Evolutionary conservation across 2,329 filamentous ascomycete genomes (phyloP).

Genomic region (Akanthomyces lecanii): DNA sequence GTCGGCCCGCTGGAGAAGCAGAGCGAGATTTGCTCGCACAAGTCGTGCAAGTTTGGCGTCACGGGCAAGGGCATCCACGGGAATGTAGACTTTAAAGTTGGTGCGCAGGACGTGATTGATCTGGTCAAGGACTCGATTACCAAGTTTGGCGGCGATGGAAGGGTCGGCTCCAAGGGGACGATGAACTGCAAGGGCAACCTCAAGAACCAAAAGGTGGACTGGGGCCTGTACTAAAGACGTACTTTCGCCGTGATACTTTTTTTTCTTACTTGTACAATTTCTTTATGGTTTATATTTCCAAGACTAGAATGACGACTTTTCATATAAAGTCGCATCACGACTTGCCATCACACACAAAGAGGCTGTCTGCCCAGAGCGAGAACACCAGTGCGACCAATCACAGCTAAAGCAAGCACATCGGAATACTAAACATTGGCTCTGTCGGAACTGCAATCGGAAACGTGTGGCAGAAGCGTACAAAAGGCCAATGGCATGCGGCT

Average conservation of each 20-base stretch:
- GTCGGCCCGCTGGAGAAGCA: slow-evolving; percentile 16
- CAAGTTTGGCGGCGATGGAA: slow-evolving; percentile 27
- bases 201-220: slow-evolving; percentile 21
- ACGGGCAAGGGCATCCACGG: slow-evolving; percentile 24
- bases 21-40: slow-evolving; percentile 25
- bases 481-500: background rate
- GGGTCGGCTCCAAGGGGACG: slow-evolving; percentile 32
- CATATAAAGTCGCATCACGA: background rate
- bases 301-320: background rate
- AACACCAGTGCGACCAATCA: background rate
- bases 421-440: background rate
- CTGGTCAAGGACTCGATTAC: slow-evolving; percentile 30
- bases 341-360: background rate
- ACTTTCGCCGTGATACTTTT: background rate
- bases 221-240: slow-evolving; percentile 24
- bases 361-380: background rate
- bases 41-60: slow-evolving; percentile 32
- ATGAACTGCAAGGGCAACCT: slow-evolving; percentile 29
- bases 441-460: background rate
- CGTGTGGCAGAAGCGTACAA: background rate
- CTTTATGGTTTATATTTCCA: background rate
- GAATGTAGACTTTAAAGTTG: slow-evolving; percentile 29
- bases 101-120: slow-evolving; percentile 34
- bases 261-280: background rate
- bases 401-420: background rate